phyloP scores from a whole-genome alignment of 352 stramenopile species.

The Phytophthora agathidicida region DNA sequence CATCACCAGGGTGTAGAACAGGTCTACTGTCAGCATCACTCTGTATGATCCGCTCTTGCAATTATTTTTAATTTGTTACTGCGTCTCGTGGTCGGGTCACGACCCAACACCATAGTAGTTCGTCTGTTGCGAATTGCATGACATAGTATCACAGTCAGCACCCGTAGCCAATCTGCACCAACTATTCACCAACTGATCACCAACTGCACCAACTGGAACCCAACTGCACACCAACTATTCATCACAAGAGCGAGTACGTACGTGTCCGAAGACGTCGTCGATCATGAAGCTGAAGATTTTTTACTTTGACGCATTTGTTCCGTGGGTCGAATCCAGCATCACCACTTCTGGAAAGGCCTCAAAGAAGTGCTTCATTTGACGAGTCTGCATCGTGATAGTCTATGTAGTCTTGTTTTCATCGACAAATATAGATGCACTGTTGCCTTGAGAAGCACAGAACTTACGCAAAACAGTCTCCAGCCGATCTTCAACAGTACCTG shows the following conservation, averaged over 20 bases:
- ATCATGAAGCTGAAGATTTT: slow-evolving; percentile 20
- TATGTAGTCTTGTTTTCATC: not conserved
- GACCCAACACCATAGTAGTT: too few relatives aligned
- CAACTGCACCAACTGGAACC: not conserved
- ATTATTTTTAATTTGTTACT: too few relatives aligned
- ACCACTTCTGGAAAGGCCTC: not conserved
- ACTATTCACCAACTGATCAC: not conserved
- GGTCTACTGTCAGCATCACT: too few relatives aligned
- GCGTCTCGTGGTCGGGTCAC: too few relatives aligned
- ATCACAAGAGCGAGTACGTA: not conserved
- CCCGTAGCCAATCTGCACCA: not conserved
- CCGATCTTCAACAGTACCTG: not conserved
- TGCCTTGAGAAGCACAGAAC: not conserved
- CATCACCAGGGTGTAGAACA: too few relatives aligned
- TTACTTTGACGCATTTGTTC: slow-evolving; percentile 6
- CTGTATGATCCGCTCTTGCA: too few relatives aligned
- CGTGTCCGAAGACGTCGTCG: slow-evolving; percentile 4
- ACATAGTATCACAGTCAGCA: not conserved
- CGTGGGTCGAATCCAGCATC: slow-evolving; percentile 1
- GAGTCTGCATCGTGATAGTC: not conserved
- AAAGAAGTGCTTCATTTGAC: slow-evolving; percentile 1
- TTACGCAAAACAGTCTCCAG: not conserved
- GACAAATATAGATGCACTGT: not conserved
- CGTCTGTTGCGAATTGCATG: too few relatives aligned
- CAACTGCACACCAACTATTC: not conserved